Evolutionary conservation across 768 basidiomycete species (phyloP).

Genomic region (Tricholoma hemisulphureum): DNA sequence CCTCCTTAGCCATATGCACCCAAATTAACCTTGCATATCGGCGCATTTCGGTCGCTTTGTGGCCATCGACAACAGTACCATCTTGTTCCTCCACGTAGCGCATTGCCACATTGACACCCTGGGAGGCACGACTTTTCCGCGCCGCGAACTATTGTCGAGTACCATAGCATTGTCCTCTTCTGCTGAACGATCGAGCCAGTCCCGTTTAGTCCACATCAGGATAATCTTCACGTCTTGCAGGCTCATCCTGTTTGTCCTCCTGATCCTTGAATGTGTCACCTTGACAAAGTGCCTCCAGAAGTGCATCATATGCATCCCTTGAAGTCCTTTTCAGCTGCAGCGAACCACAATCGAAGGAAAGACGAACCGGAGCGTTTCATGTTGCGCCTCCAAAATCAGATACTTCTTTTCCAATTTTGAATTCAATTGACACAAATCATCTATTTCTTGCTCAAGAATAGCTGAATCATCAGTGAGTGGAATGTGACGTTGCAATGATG

Average conservation of each 20-base stretch:
- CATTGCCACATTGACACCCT: slow-evolving; percentile 8
- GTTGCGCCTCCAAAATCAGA: background rate
- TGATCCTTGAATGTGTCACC: background rate
- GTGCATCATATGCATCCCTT: background rate
- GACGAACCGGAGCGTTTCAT: background rate
- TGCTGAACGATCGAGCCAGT: background rate
- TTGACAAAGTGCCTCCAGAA: background rate
- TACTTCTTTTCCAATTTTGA: background rate
- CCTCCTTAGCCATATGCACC: background rate
- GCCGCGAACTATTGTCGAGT: background rate
- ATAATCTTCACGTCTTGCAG: slow-evolving; percentile 3
- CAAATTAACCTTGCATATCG: background rate
- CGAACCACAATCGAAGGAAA: background rate
- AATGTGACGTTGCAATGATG: background rate
- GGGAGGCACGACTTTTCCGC: background rate
- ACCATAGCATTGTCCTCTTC: background rate
- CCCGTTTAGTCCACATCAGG: slow-evolving; percentile 8
- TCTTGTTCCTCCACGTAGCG: slow-evolving; percentile 8
- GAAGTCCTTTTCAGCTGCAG: background rate
- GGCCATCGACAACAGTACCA: slow-evolving; percentile 3
- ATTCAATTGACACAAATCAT: background rate
- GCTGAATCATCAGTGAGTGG: background rate
- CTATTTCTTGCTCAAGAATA: background rate
- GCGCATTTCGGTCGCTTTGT: background rate
- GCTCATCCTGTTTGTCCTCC: no score